phyloP scores from a whole-genome alignment of 805 yeast genomes.

The Candida verbasci region DNA sequence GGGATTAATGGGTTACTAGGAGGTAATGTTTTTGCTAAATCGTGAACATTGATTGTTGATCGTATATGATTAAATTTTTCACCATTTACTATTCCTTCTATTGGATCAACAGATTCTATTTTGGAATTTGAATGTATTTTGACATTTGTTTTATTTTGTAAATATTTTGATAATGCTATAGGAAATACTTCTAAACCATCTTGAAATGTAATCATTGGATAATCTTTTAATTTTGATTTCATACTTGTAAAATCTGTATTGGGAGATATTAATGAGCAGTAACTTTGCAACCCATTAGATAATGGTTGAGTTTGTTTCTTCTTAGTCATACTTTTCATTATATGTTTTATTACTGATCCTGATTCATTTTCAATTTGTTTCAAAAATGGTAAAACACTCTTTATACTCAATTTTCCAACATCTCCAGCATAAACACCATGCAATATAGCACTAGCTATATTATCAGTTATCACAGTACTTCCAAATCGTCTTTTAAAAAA shows the following conservation, averaged over 20 bases:
- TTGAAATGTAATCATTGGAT: slow-evolving; percentile 58
- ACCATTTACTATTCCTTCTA: slow-evolving; percentile 13
- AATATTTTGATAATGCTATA: slow-evolving; percentile 29
- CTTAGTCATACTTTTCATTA: slow-evolving; percentile 10
- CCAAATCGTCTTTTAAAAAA: slow-evolving; percentile 74
- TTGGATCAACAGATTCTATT: slow-evolving; percentile 18
- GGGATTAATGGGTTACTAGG: slow-evolving; percentile 13
- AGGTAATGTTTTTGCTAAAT: slow-evolving; percentile 30
- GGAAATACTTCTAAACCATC: slow-evolving; percentile 59
- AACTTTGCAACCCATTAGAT: slow-evolving; percentile 5
- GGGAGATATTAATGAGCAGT: slow-evolving; percentile 7
- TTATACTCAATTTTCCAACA: slow-evolving; percentile 57
- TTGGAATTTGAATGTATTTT: slow-evolving; percentile 26
- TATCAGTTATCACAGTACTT: slow-evolving; percentile 39
- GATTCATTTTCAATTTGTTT: slow-evolving; percentile 53
- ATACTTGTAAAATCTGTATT: slow-evolving; percentile 33
- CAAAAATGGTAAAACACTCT: slow-evolving; percentile 53
- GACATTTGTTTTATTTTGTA: slow-evolving; percentile 39
- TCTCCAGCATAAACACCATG: slow-evolving; percentile 90
- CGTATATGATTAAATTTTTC: slow-evolving; percentile 52
- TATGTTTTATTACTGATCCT: slow-evolving; percentile 54
- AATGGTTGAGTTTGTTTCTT: background rate
- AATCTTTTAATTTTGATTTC: slow-evolving; percentile 38
- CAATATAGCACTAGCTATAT: slow-evolving; percentile 73
- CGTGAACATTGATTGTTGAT: slow-evolving; percentile 49